phyloP scores from a whole-genome alignment of 768 basidiomycete genomes.

The Trametes villosa region DNA sequence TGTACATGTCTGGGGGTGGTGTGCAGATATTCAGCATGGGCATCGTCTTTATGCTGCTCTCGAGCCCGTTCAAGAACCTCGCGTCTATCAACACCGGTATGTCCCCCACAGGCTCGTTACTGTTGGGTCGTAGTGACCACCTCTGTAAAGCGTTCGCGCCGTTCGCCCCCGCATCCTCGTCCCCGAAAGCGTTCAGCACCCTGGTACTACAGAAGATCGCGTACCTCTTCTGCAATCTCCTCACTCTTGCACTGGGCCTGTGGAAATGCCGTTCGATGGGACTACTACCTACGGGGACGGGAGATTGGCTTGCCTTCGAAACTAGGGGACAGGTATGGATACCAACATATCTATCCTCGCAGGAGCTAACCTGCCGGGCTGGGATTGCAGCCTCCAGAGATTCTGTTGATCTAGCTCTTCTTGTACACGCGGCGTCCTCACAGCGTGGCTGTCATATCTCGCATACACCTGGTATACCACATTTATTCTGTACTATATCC shows the following conservation, averaged over 20 bases:
- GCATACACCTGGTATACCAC: constrained; percentile 5
- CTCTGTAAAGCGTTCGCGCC: constrained; percentile 62
- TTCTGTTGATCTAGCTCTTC: neutral
- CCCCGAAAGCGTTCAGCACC: constrained; percentile 53
- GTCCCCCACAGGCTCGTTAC: constrained; percentile 30
- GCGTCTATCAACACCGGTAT: constrained; percentile 77
- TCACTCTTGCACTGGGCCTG: constrained; percentile 82
- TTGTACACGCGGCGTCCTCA: neutral
- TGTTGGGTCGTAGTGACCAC: neutral
- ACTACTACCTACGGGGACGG: constrained; percentile 85
- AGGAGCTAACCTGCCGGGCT: neutral
- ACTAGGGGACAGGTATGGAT: constrained; percentile 54
- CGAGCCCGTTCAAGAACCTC: constrained; percentile 84
- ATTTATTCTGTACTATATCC: constrained; percentile 1
- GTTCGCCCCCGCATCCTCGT: constrained; percentile 61
- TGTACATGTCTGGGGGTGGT: constrained; percentile 97
- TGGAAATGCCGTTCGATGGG: constrained; percentile 97
- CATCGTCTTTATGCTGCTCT: constrained; percentile 90
- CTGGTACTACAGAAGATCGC: constrained; percentile 72
- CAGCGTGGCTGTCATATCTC: neutral
- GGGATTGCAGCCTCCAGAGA: neutral
- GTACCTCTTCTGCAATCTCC: constrained; percentile 72
- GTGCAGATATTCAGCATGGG: constrained; percentile 98
- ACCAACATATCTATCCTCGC: neutral
- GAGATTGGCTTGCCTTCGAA: constrained; percentile 96